Evolutionary conservation across 768 basidiomycete species (phyloP).

Genomic region (Leccinum fibrillosum): DNA sequence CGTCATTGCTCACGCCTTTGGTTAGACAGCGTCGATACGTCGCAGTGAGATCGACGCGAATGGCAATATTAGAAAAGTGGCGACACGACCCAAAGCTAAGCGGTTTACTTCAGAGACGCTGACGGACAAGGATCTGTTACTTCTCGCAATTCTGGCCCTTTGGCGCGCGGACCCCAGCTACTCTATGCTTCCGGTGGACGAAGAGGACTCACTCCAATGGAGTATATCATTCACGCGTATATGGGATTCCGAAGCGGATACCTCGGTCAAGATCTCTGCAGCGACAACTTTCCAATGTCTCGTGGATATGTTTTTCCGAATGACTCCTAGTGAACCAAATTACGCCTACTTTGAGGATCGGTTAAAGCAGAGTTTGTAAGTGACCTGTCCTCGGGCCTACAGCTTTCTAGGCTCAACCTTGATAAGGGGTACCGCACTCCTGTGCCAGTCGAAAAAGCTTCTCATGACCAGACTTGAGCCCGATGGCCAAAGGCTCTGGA

Average conservation of each 20-base stretch:
- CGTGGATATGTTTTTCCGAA: slow-evolving; percentile 42
- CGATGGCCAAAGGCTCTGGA: slow-evolving; percentile 67
- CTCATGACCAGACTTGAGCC: slow-evolving; percentile 56
- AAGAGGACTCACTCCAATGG: slow-evolving; percentile 46
- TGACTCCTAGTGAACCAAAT: slow-evolving; percentile 37
- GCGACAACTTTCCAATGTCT: slow-evolving; percentile 48
- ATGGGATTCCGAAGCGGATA: slow-evolving; percentile 63
- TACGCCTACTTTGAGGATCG: slow-evolving; percentile 39
- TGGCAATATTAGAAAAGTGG: slow-evolving; percentile 51
- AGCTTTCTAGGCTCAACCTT: neutral
- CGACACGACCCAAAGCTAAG: slow-evolving; percentile 59
- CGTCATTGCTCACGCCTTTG: slow-evolving; percentile 9
- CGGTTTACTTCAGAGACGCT: slow-evolving; percentile 56
- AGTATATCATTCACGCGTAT: slow-evolving; percentile 45
- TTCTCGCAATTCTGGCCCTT: slow-evolving; percentile 65
- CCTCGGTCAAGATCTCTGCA: slow-evolving; percentile 60
- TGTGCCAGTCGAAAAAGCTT: slow-evolving; percentile 55
- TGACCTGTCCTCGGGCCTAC: slow-evolving; percentile 13
- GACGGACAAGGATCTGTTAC: slow-evolving; percentile 64
- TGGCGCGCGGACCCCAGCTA: slow-evolving; percentile 61
- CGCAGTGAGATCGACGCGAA: slow-evolving; percentile 61
- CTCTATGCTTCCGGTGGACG: slow-evolving; percentile 44
- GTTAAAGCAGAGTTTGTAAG: slow-evolving; percentile 47
- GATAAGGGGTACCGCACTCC: slow-evolving; percentile 23
- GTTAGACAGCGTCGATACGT: slow-evolving; percentile 47